Percentiles rank a stretch among this genome's conserved stretches.
These are phyloP conservation scores for Leccinum longicurvipes DNA, from an alignment of 768 basidiomycete species.

Conservation along the genomic window DNA sequence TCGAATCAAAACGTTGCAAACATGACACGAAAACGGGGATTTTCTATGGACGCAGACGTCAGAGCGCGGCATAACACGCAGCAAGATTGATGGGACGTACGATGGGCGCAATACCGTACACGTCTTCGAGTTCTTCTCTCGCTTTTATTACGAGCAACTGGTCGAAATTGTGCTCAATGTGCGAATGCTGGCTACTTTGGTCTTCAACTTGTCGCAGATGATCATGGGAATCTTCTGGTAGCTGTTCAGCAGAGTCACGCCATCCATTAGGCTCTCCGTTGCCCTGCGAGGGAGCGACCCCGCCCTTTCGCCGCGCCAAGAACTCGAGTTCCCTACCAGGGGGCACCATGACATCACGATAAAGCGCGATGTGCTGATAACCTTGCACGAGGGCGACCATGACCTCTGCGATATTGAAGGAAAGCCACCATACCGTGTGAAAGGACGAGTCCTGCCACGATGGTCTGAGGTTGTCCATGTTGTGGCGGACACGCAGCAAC, in stretches of 20 bases:
- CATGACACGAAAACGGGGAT: constrained; percentile 79
- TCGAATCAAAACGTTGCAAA: constrained; percentile 71
- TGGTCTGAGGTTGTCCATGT: constrained; percentile 40
- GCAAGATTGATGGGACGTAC: constrained; percentile 42
- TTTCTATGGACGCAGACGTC: constrained; percentile 38
- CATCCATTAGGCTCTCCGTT: constrained; percentile 11
- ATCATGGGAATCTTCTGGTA: constrained; percentile 8
- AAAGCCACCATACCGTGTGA: constrained; percentile 71
- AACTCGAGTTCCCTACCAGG: constrained; percentile 39
- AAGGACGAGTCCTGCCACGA: constrained; percentile 60
- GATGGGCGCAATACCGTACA: constrained; percentile 77
- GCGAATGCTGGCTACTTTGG: constrained; percentile 26
- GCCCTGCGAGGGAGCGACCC: constrained; percentile 1
- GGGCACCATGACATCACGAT: constrained; percentile 63
- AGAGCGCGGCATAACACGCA: not conserved
- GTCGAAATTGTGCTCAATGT: constrained; percentile 66
- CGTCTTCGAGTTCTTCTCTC: constrained; percentile 73
- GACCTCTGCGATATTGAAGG: constrained; percentile 67
- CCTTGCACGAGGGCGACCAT: constrained; percentile 64
- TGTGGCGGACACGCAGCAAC: constrained; percentile 48
- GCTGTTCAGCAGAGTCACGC: constrained; percentile 10
- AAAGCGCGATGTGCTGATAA: constrained; percentile 63
- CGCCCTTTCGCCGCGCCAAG: constrained; percentile 29
- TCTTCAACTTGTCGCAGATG: constrained; percentile 22
- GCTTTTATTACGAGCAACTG: constrained; percentile 58